Evolutionary conservation across 345 rosid genomes (phyloP), one percentile per base, ranked within the genome.

Genomic region (Lepidium africanum): DNA sequence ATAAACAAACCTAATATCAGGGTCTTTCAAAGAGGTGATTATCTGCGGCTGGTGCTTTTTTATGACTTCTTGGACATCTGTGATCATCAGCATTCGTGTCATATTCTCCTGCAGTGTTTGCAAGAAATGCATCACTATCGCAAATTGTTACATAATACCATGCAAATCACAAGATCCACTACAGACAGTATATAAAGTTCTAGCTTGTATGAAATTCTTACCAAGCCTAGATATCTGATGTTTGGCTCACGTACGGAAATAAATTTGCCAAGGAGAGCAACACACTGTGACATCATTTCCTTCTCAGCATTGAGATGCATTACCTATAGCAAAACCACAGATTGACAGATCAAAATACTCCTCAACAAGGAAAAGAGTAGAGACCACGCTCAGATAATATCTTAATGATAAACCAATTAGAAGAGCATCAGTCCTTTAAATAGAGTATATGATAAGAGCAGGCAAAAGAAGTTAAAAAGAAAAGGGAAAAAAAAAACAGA

Each of bases 231-330:
- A 73, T 95, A 95, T 75, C 99, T 87, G 78, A 95, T 95, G 79
- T 95, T 95, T 65, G 99, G 99, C 80, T 95, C 99, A 38, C 99
- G 97, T 30, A 95, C 99, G 13, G 99, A 93, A 59, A 95, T 89
- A 74, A 91, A 95, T 81, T 95, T 95, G 56, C 99, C 99, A 67
- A 95, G 96, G 65, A 95, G 96, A 61, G 97, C 92, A 69, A 95
- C 96, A 70, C 99, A 91, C 76, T 95, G 99, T 71, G 99, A 89
- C 94, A 95, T 89, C 99, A 95, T 91, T 85, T 95, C 99, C 58
- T 88, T 91, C 78, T 95, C 99, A 55, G 99, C 99, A 87, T 95
- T 96, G 77, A 95, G 99, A 82, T 95, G 99, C 94, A 95, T 91
- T 78, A 95, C 96, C 99, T 95, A 78, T 42, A 47, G 51, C 14